Conservation (phyloP, 768 basidiomycete species). For the Boletus pseudopeckii region DNA sequence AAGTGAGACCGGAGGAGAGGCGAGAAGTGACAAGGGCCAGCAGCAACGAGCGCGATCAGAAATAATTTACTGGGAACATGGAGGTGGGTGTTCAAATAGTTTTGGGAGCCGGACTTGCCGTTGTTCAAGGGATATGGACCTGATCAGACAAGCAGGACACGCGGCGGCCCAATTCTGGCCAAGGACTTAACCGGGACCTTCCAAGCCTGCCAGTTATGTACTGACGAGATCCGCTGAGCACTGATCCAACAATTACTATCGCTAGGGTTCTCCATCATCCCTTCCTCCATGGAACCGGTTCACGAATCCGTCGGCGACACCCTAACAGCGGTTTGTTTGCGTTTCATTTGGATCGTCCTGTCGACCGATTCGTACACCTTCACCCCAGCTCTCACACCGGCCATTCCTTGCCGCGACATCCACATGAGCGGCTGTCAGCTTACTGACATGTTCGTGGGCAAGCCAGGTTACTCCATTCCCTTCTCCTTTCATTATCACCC, state of each 20-base stretch:
- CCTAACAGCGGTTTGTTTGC: constrained; percentile 28
- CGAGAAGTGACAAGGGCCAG: neutral
- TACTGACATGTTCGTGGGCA: neutral
- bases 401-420: constrained; percentile 17
- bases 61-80: constrained; percentile 32
- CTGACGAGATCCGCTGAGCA: constrained; percentile 12
- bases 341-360: constrained; percentile 31
- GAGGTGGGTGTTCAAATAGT: constrained; percentile 28
- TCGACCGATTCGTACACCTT: constrained; percentile 14
- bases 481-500: neutral
- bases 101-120: constrained; percentile 26
- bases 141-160: constrained; percentile 26
- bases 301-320: constrained; percentile 21
- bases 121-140: constrained; percentile 25
- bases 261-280: constrained; percentile 3
- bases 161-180: constrained; percentile 25
- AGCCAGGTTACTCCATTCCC: neutral
- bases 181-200: constrained; percentile 21
- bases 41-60: constrained; percentile 16
- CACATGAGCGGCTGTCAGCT: constrained; percentile 1
- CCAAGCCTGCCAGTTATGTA: constrained; percentile 5
- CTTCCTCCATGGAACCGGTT: constrained; percentile 15
- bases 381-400: constrained; percentile 28
- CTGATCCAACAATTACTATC: constrained; percentile 7
- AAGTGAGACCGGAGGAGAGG: constrained; percentile 7